A percentile compares a stretch with the other conserved stretches of the same genome.
Conservation (phyloP, 768 basidiomycete genomes). For the Mycena galopus region DNA sequence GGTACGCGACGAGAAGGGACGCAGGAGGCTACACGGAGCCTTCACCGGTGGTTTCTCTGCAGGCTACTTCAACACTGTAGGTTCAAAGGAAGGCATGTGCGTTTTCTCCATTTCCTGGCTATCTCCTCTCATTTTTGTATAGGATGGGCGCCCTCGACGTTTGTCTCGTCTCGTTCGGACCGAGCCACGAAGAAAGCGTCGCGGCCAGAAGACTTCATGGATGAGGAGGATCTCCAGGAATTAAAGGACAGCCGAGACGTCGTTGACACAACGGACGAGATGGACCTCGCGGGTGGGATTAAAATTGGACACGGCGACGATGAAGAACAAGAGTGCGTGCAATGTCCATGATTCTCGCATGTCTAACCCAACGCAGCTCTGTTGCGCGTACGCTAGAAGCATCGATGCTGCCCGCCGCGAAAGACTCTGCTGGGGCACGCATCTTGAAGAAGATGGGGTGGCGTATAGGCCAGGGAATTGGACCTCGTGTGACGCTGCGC, state of each 20-base stretch:
- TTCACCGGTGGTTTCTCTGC: conserved; percentile 99
- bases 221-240: conserved; percentile 95
- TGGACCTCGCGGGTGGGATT: conserved; percentile 74
- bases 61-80: conserved; percentile 96
- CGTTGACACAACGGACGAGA: conserved; percentile 85
- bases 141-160: conserved; percentile 97
- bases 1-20: conserved; percentile 94
- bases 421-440: conserved; percentile 85
- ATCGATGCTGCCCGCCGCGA: conserved; percentile 78
- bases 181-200: conserved; percentile 73
- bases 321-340: conserved; percentile 69
- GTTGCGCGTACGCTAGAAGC: conserved; percentile 72
- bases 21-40: conserved; percentile 94
- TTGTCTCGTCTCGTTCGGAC: conserved; percentile 88
- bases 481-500: conserved; percentile 85
- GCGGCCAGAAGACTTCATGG: conserved; percentile 97
- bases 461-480: conserved; percentile 93
- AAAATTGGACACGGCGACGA: conserved; percentile 54
- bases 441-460: conserved; percentile 97
- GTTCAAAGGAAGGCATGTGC: conserved; percentile 89
- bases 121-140: conserved; percentile 13
- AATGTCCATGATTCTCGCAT: neutral
- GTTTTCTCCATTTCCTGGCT: neutral
- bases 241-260: conserved; percentile 79
- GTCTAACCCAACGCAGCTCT: conserved; percentile 57